phyloP scores from a whole-genome alignment of 441 rosid genomes.

The Gossypium laxum region DNA sequence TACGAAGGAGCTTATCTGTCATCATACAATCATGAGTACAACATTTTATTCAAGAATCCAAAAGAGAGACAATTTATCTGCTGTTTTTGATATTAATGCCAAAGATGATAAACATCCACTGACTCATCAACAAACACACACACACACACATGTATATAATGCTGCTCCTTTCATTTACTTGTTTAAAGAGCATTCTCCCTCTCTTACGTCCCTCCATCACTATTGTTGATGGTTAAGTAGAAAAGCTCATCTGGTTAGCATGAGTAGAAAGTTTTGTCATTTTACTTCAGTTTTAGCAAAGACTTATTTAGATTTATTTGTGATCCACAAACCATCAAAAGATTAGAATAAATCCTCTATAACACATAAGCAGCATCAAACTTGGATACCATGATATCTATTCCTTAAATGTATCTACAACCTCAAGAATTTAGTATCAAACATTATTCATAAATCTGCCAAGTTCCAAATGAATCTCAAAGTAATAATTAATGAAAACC shows the following conservation, averaged over 20 bases:
- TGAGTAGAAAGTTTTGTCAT: not conserved
- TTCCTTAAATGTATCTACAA: not conserved
- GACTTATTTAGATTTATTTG: not conserved
- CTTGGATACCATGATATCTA: not conserved
- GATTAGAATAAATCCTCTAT: not conserved
- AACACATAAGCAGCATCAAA: not conserved
- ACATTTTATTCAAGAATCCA: not conserved
- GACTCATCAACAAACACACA: not conserved
- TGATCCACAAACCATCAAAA: not conserved
- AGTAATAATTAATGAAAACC: not conserved
- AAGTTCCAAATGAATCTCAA: not conserved
- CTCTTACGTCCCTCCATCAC: not conserved
- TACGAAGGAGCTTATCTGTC: conserved; percentile 37
- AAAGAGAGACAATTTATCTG: not conserved
- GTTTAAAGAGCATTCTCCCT: not conserved
- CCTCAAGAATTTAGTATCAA: not conserved
- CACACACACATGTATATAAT: not conserved
- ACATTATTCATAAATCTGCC: not conserved
- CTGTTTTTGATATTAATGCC: not conserved
- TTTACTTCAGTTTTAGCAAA: not conserved
- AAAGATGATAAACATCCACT: not conserved
- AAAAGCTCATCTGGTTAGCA: not conserved
- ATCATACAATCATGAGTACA: conserved; percentile 11
- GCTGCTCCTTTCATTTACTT: not conserved
- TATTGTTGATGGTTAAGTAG: not conserved